Evolutionary conservation across 1,284 basidiomycete species (phyloP).

Genomic region (Takashimella tepidaria): DNA sequence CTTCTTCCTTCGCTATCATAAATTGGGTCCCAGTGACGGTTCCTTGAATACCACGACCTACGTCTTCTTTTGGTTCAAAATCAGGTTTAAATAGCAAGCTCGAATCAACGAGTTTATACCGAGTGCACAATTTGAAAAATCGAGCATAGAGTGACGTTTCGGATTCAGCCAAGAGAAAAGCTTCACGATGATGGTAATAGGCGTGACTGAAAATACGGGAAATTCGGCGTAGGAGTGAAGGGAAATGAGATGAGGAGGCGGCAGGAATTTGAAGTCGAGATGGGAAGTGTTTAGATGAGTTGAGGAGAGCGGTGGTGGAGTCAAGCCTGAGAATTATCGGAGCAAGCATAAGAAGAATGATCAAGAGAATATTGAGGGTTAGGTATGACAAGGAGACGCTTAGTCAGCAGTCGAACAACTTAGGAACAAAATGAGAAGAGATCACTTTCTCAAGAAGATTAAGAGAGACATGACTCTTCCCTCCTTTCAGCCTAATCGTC

Average conservation of each 20-base stretch:
- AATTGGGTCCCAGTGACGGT: too few relatives aligned
- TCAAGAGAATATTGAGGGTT: too few relatives aligned
- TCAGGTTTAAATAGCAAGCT: slow-evolving; percentile 80
- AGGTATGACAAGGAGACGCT: too few relatives aligned
- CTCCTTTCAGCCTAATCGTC: too few relatives aligned
- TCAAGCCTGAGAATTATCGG: slow-evolving; percentile 66
- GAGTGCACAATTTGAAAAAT: slow-evolving; percentile 74
- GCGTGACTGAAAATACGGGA: slow-evolving; percentile 95
- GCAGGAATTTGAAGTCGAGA: slow-evolving; percentile 77
- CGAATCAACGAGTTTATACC: slow-evolving; percentile 68
- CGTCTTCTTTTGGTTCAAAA: slow-evolving; percentile 15
- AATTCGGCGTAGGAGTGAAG: slow-evolving; percentile 61
- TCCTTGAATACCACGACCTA: neutral
- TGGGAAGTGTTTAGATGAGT: slow-evolving; percentile 83
- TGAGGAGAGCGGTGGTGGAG: slow-evolving; percentile 86
- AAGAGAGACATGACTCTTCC: too few relatives aligned
- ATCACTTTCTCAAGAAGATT: too few relatives aligned
- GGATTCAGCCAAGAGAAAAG: slow-evolving; percentile 54
- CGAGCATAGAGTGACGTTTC: slow-evolving; percentile 87
- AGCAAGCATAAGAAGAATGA: neutral
- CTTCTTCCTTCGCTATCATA: slow-evolving; percentile 15
- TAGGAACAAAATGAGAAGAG: too few relatives aligned
- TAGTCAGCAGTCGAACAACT: too few relatives aligned
- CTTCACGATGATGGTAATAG: slow-evolving; percentile 87
- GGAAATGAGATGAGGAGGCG: slow-evolving; percentile 78